Evolutionary conservation across 441 rosid genomes (phyloP), one percentile per base, ranked within the genome.

Genomic region (Populus hybrid): DNA sequence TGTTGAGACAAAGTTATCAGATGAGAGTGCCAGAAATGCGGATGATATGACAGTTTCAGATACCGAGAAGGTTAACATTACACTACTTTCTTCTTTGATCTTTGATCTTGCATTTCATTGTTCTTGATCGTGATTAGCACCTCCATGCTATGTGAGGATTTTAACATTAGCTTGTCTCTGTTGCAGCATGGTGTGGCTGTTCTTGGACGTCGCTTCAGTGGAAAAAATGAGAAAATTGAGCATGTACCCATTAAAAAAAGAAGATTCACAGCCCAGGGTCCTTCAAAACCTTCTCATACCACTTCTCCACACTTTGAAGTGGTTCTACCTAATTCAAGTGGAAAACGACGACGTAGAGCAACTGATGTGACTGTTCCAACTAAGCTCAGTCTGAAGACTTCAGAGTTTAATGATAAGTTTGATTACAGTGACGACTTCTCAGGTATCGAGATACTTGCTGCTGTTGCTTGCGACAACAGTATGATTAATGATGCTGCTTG

Each of bases 381-480:
- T 24, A 76, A 70, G 72, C n/a, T 80, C 34, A 72, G 67, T 78
- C 70, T 67, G 26, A 82, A 71, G 68, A 30, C 69, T 77, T 76
- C 84, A 10, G 74, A 59, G 8, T 72, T 32, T 23, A 10, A 61
- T 73, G 76, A 40, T 64, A 81, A 70, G 65, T 69, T 67, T 69
- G 86, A 76, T 78, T 72, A 23, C 42, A 70, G 73, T 16, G 83
- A 82, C 18, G 90, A 87, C 75, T 87, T 88, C 83, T 90, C 93
- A 67, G 91, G 91, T 68, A 86, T 89, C 61, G 86, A 79, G 73
- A 85, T 90, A 42, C 92, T 90, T 81, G 91, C 92, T 57, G 83
- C 83, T 67, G 94, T 78, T 36, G 91, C 90, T 46, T 87, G 91
- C 72, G 76, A 68, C 77, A 78, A 77, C 73, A 66, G 77, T 76